These are phyloP conservation scores for Tubosaeta sp. DNA, from an alignment of 768 basidiomycete genomes.

Conservation along the genomic window DNA sequence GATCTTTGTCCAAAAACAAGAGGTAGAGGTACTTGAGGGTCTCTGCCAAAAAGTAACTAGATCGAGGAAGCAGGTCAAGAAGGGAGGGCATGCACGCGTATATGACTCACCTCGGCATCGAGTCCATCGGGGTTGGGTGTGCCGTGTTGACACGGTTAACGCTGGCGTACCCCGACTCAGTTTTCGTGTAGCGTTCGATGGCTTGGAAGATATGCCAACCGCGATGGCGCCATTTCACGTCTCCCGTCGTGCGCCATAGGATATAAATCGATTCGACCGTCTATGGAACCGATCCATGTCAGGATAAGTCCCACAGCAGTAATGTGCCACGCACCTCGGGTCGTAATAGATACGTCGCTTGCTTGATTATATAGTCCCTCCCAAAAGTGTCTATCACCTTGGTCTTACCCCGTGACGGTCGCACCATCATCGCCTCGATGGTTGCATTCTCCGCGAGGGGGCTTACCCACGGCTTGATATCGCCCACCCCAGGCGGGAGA, in stretches of 20 bases:
- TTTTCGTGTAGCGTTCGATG: constrained; percentile 56
- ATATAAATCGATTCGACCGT: constrained; percentile 71
- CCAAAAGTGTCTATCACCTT: constrained; percentile 7
- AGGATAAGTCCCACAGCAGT: neutral
- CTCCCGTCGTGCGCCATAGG: constrained; percentile 66
- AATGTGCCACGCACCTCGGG: constrained; percentile 63
- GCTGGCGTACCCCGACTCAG: constrained; percentile 56
- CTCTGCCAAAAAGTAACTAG: constrained; percentile 52
- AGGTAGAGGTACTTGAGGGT: constrained; percentile 72
- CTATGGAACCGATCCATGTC: constrained; percentile 32
- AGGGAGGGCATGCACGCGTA: neutral
- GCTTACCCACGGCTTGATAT: constrained; percentile 24
- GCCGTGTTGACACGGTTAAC: constrained; percentile 42
- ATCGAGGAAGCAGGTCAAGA: too few relatives aligned
- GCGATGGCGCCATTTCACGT: constrained; percentile 63
- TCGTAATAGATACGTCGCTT: constrained; percentile 51
- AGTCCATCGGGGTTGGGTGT: constrained; percentile 39
- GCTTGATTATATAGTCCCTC: constrained; percentile 52
- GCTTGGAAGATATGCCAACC: constrained; percentile 70
- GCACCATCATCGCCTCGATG: constrained; percentile 1
- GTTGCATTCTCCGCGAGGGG: constrained; percentile 6
- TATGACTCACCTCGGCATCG: constrained; percentile 67
- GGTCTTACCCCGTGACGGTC: neutral
- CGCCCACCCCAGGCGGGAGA: constrained; percentile 49
- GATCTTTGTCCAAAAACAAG: constrained; percentile 61